A percentile compares a stretch with the other conserved stretches of the same genome.
phyloP scores from a whole-genome alignment of 1,284 basidiomycete species.

The Puccinia novopanici region DNA sequence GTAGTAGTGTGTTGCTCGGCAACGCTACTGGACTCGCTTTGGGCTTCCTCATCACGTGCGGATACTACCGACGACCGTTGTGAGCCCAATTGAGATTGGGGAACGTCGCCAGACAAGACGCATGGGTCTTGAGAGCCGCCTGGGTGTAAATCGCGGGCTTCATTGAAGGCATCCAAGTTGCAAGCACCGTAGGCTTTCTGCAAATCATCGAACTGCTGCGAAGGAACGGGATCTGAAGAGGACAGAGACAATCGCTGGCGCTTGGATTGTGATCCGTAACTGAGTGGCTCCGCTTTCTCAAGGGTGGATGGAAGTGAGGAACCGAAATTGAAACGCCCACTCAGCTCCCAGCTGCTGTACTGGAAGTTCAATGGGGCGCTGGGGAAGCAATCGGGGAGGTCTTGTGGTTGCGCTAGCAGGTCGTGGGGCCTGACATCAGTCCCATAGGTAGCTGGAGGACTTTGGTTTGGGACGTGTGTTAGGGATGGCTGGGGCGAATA shows the following conservation, averaged over 20 bases:
- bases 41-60: neutral
- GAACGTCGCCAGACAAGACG: neutral
- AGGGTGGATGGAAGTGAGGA: neutral
- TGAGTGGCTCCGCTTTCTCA: neutral
- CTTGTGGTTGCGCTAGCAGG: neutral
- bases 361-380: constrained; percentile 12
- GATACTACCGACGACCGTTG: neutral
- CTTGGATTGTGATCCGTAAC: constrained; percentile 22
- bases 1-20: neutral
- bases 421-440: neutral
- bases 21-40: neutral
- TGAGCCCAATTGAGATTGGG: neutral
- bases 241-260: constrained; percentile 11
- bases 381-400: neutral
- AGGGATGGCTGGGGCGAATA: constrained; percentile 8
- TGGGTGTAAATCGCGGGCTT: neutral
- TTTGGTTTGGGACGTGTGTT: neutral
- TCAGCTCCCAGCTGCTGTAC: constrained; percentile 19
- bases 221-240: neutral
- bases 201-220: constrained; percentile 5
- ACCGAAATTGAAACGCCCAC: neutral
- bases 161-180: neutral
- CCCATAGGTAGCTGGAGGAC: neutral
- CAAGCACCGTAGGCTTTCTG: neutral
- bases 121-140: neutral